Evolutionary conservation across 192 early-diverging fungal species (phyloP).

Genomic region (Lobosporangium transversale): DNA sequence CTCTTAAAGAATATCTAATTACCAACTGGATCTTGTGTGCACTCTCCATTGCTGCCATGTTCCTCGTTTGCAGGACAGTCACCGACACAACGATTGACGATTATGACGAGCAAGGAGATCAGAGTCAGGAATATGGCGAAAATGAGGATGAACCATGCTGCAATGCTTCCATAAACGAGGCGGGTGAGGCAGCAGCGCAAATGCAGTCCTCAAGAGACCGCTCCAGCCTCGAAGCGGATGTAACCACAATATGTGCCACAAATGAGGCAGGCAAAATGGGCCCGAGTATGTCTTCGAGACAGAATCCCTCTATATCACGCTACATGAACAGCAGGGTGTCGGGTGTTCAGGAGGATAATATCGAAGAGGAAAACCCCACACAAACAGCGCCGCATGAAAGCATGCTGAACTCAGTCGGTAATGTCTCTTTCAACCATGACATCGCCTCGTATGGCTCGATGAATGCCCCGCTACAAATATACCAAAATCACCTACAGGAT

Average conservation of each 20-base stretch:
- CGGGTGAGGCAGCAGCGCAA: not conserved
- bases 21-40: conserved; percentile 53
- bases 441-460: not conserved
- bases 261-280: not conserved
- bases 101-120: conserved; percentile 4
- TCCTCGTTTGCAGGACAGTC: conserved; percentile 41
- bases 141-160: conserved; percentile 2
- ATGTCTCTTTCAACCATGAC: not conserved
- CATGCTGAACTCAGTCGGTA: not conserved
- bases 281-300: not conserved
- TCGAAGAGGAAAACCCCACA: not conserved
- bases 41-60: conserved; percentile 45
- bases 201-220: too few species aligned
- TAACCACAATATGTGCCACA: conserved; percentile 12
- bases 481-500: conserved; percentile 4
- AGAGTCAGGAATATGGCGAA: conserved; percentile 7
- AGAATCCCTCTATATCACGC: not conserved
- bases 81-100: conserved; percentile 41
- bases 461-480: not conserved
- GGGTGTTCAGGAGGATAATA: conserved; percentile 7
- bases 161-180: not conserved
- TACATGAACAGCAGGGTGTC: conserved; percentile 10
- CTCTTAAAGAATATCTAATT: conserved; percentile 31
- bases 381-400: not conserved
- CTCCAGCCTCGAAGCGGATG: conserved; percentile 3